Evolutionary conservation across 805 yeast species (phyloP), one percentile per base, ranked within the genome.

Genomic region (Ogataea henricii): DNA sequence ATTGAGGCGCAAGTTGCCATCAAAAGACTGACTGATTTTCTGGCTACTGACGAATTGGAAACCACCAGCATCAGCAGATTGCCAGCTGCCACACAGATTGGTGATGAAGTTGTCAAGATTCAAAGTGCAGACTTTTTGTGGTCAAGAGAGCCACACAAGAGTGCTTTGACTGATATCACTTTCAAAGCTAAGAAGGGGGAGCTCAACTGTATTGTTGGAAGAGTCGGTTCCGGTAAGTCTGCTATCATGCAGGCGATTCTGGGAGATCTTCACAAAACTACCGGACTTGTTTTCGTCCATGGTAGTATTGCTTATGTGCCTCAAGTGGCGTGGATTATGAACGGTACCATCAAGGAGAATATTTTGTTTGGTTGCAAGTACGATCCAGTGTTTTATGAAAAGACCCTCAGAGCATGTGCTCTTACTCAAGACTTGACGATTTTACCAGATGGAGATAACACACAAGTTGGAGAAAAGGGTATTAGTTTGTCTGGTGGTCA

Each of bases 401-500:
- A 77, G 55, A 91, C 95, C 1, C 69, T 91, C 35, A 81, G 81
- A 49, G 96, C 97, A 0, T 91, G 98, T 76, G 96, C 96, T 5
- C 75, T 91, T 58, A 71, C 76, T 18, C 81, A 82, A 25, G 98
- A 91, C 69, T 73, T 91, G 55, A 77, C 77, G 20, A 81, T 83
- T 30, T 74, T 91, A 48, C 88, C 96, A 1, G 83, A 87, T 57
- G 96, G 96, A 46, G 97, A 91, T 64, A 72, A 74, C 45, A 91
- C 98, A 5, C 83, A 86, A 60, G 97, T 91, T 48, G 97, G 98
- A 55, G 98, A 91, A 69, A 88, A 91, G 67, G 98, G 98, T 57
- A 89, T 91, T 44, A 87, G 96, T 9, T 75, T 91, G 37, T 87
- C 96, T 40, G 98, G 98, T 43, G 98, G 98, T 43, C 97, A 91